These are phyloP conservation scores for Flaveria floridana DNA, from an alignment of 140 eudicot species.

Conservation along the genomic window DNA sequence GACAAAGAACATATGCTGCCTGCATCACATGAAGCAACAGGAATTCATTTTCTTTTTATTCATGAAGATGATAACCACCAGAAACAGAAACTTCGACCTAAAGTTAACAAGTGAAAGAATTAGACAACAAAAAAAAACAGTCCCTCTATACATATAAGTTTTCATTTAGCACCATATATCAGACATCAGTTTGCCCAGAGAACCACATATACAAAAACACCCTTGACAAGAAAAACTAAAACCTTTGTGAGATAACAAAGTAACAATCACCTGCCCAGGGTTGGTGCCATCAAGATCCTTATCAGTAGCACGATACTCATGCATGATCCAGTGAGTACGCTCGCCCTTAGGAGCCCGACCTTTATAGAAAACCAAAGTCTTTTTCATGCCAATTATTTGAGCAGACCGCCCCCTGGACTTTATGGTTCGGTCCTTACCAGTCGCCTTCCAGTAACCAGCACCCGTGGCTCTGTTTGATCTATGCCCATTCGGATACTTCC, in stretches of 20 bases:
- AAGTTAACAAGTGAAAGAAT: neutral
- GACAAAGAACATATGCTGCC: constrained; percentile 76
- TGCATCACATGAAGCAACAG: constrained; percentile 30
- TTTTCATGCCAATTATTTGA: constrained; percentile 65
- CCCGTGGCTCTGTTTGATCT: constrained; percentile 74
- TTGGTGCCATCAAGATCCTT: constrained; percentile 72
- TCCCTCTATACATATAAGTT: too few species aligned
- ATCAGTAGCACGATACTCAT: constrained; percentile 76
- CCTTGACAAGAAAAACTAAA: neutral
- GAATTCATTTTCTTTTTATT: neutral
- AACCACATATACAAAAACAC: too few species aligned
- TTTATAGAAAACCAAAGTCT: constrained; percentile 68
- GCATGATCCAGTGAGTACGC: constrained; percentile 85
- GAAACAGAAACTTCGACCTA: neutral
- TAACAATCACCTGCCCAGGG: constrained; percentile 65
- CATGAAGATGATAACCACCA: neutral
- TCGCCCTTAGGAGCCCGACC: constrained; percentile 86
- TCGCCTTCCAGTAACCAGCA: constrained; percentile 82
- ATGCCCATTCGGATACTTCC: constrained; percentile 81
- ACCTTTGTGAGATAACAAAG: neutral
- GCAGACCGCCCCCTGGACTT: constrained; percentile 40
- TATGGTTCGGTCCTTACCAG: constrained; percentile 78
- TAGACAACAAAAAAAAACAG: too few species aligned
- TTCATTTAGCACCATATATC: too few species aligned
- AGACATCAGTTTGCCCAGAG: too few species aligned